phyloP scores from a whole-genome alignment of 805 yeast species.

The Schizosaccharomyces octosporus region DNA sequence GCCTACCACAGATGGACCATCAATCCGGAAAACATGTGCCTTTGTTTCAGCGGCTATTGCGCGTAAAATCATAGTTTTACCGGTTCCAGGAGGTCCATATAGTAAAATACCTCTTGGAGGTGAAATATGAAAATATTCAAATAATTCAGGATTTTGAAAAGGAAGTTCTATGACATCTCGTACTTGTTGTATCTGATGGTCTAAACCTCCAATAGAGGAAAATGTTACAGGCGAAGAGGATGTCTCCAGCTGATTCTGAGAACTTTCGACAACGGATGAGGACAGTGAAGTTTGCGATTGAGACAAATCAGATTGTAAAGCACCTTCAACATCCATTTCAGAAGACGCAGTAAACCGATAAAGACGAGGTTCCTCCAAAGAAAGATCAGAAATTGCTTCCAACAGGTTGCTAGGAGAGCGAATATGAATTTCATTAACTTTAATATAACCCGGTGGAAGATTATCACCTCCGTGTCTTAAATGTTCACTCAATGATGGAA shows the following conservation, averaged over 20 bases:
- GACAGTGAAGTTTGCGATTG: not conserved
- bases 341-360: not conserved
- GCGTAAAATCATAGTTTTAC: conserved; percentile 68
- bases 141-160: conserved; percentile 47
- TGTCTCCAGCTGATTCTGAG: not conserved
- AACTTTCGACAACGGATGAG: not conserved
- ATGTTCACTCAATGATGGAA: not conserved
- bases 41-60: conserved; percentile 53
- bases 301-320: not conserved
- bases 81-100: conserved; percentile 96
- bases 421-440: not conserved
- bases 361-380: not conserved
- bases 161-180: conserved; percentile 58
- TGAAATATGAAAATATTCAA: conserved; percentile 60
- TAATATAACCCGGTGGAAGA: not conserved
- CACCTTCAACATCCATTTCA: not conserved
- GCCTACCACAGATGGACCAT: conserved; percentile 79
- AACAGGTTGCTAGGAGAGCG: not conserved
- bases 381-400: not conserved
- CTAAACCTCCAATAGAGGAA: conserved; percentile 52
- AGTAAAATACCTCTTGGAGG: conserved; percentile 86
- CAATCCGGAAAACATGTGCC: conserved; percentile 66
- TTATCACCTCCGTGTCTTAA: not conserved
- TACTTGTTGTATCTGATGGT: conserved; percentile 33
- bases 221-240: conserved; percentile 15